These are phyloP conservation scores for Globisporangium lucens DNA, from an alignment of 352 stramenopile genomes.

Conservation along the genomic window DNA sequence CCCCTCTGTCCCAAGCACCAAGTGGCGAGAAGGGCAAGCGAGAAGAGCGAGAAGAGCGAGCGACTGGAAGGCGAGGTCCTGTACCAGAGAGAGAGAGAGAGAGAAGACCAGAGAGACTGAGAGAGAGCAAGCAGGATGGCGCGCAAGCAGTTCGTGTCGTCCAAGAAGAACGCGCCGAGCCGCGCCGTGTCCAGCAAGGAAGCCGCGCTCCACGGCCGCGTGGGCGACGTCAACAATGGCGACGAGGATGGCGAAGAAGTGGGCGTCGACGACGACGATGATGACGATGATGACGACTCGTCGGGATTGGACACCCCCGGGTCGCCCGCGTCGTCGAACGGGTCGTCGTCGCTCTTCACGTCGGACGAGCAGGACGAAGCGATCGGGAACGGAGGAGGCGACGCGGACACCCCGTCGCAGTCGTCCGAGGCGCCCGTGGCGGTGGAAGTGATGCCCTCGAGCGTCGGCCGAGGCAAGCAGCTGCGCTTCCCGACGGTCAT, in stretches of 20 bases:
- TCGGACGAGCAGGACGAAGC: slow-evolving; percentile 27
- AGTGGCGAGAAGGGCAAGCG: too few species aligned
- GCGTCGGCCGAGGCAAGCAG: slow-evolving; percentile 72
- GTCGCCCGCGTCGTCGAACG: slow-evolving; percentile 27
- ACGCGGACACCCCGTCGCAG: slow-evolving; percentile 12
- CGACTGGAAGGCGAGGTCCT: too few species aligned
- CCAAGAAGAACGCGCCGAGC: slow-evolving; percentile 84
- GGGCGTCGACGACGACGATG: slow-evolving; percentile 19
- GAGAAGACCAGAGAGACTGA: background rate
- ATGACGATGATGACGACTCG: slow-evolving; percentile 20
- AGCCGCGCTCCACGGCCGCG: slow-evolving; percentile 58
- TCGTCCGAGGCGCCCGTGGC: slow-evolving; percentile 24
- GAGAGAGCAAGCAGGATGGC: slow-evolving; percentile 36
- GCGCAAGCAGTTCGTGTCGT: slow-evolving; percentile 84
- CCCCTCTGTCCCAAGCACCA: background rate
- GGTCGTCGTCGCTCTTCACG: slow-evolving; percentile 29
- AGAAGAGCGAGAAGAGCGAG: background rate
- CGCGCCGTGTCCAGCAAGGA: slow-evolving; percentile 82
- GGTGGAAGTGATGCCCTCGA: slow-evolving; percentile 71
- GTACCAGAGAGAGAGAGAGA: too few species aligned
- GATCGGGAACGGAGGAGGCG: slow-evolving; percentile 11
- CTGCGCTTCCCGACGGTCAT: slow-evolving; percentile 68
- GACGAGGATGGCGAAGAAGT: slow-evolving; percentile 21
- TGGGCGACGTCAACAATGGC: slow-evolving; percentile 19
- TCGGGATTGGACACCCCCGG: slow-evolving; percentile 22